phyloP scores from a whole-genome alignment of 495 filamentous ascomycete genomes.

The Penicillium chermesinum region DNA sequence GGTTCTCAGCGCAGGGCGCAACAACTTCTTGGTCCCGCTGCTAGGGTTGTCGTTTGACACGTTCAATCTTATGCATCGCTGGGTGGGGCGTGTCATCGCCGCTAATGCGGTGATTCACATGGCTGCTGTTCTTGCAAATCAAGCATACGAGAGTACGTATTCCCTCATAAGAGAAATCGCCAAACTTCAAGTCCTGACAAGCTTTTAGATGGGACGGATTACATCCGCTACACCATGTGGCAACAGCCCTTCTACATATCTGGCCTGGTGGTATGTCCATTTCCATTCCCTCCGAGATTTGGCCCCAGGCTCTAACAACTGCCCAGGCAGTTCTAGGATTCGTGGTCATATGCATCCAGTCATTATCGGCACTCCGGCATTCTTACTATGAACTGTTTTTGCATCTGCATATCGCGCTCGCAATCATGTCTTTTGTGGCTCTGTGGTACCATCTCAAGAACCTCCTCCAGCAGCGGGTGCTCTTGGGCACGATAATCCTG shows the following conservation, averaged over 20 bases:
- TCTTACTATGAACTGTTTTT: slow-evolving; percentile 57
- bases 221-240: slow-evolving; percentile 29
- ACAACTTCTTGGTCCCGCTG: slow-evolving; percentile 36
- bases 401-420: slow-evolving; percentile 48
- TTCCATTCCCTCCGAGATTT: no score
- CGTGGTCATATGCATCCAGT: slow-evolving; percentile 44
- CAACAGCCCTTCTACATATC: slow-evolving; percentile 30
- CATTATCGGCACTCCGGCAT: slow-evolving; percentile 49
- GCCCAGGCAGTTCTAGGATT: slow-evolving; percentile 45
- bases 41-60: slow-evolving; percentile 38
- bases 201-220: slow-evolving; percentile 19
- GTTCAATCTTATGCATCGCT: slow-evolving; percentile 45
- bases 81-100: slow-evolving; percentile 37
- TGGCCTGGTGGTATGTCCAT: slow-evolving; percentile 33
- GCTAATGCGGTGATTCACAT: slow-evolving; percentile 34
- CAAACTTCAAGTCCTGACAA: background rate
- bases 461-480: slow-evolving; percentile 36
- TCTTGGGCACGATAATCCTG: slow-evolving; percentile 34
- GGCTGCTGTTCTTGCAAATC: slow-evolving; percentile 27
- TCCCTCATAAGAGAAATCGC: background rate
- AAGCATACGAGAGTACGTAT: slow-evolving; percentile 25
- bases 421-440: slow-evolving; percentile 43
- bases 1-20: slow-evolving; percentile 39
- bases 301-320: background rate
- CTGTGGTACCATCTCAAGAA: slow-evolving; percentile 51